phyloP scores from a whole-genome alignment of 2,329 filamentous ascomycete genomes.

The Phaeosphaeria sp. region DNA sequence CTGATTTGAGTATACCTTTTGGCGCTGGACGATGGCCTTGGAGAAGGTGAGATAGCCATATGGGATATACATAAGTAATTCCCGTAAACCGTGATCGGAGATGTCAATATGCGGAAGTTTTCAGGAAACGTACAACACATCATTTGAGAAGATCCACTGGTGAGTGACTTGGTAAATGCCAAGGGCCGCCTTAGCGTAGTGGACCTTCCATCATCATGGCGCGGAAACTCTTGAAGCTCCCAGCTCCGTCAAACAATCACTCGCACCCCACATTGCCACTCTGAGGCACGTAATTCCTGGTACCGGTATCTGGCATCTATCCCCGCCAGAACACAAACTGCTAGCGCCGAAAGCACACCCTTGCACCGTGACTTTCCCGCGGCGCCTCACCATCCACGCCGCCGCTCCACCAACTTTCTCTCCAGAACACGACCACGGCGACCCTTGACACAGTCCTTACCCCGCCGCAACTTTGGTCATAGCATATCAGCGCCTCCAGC shows the following conservation, averaged over 20 bases:
- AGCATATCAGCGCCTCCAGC: constrained; percentile 3
- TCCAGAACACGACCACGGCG: not conserved
- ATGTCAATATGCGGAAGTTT: not conserved
- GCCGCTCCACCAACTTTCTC: constrained; percentile 23
- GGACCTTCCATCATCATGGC: constrained; percentile 17
- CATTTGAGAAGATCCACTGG: not conserved
- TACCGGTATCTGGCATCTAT: constrained; percentile 3
- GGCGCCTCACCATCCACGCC: constrained; percentile 22
- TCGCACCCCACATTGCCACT: constrained; percentile 18
- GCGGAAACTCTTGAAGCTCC: constrained; percentile 23
- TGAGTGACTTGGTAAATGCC: not conserved
- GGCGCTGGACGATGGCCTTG: too few species aligned
- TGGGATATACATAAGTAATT: too few species aligned
- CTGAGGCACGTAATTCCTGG: constrained; percentile 14
- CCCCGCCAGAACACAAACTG: constrained; percentile 9
- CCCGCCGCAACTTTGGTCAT: not conserved
- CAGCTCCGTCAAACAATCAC: constrained; percentile 24
- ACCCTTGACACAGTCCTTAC: constrained; percentile 1
- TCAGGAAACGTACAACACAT: not conserved
- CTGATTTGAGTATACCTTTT: too few species aligned
- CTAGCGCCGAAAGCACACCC: constrained; percentile 36
- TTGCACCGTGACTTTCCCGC: constrained; percentile 44
- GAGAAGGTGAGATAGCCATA: too few species aligned
- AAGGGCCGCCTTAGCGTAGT: not conserved
- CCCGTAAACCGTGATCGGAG: not conserved